Percentiles rank a stretch among this genome's conserved stretches.
Evolutionary conservation across 257 asterid species (phyloP).

Genomic region (Penstemon barbatus): DNA sequence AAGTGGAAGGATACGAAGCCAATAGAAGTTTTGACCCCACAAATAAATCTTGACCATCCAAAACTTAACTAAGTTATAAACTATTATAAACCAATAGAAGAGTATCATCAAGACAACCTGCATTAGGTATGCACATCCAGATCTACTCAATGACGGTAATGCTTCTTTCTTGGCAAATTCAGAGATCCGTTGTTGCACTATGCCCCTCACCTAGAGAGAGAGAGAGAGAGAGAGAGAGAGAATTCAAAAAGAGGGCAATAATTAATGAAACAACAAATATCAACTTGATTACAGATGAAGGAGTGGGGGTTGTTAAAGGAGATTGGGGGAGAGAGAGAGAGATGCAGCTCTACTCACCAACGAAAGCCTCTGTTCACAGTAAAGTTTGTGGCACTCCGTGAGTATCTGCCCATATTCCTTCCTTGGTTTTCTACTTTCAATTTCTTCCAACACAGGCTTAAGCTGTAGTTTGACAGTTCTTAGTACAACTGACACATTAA

Average conservation of each 20-base stretch:
- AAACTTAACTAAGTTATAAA: conserved; percentile 15
- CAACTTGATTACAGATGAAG: conserved; percentile 18
- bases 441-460: conserved; percentile 86
- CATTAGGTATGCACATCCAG: conserved; percentile 96
- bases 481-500: conserved; percentile 24
- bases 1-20: neutral
- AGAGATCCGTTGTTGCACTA: conserved; percentile 86
- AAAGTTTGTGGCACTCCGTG: conserved; percentile 91
- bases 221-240: neutral
- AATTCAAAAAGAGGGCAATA: neutral
- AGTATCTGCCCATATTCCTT: conserved; percentile 92
- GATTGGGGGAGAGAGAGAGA: conserved; percentile 1
- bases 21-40: conserved; percentile 19
- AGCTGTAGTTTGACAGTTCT: conserved; percentile 60
- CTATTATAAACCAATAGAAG: conserved; percentile 15
- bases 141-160: conserved; percentile 87
- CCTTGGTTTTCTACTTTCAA: conserved; percentile 91
- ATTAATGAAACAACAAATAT: conserved; percentile 4
- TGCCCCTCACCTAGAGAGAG: conserved; percentile 64
- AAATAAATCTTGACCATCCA: conserved; percentile 17
- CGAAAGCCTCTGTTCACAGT: conserved; percentile 94
- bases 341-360: conserved; percentile 56
- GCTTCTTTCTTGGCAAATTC: conserved; percentile 89
- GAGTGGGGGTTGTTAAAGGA: conserved; percentile 1
- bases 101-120: conserved; percentile 59